Evolutionary conservation across 1,284 basidiomycete genomes (phyloP), one percentile per base, ranked within the genome.

Genomic region (Cutaneotrichosporon sp.): DNA sequence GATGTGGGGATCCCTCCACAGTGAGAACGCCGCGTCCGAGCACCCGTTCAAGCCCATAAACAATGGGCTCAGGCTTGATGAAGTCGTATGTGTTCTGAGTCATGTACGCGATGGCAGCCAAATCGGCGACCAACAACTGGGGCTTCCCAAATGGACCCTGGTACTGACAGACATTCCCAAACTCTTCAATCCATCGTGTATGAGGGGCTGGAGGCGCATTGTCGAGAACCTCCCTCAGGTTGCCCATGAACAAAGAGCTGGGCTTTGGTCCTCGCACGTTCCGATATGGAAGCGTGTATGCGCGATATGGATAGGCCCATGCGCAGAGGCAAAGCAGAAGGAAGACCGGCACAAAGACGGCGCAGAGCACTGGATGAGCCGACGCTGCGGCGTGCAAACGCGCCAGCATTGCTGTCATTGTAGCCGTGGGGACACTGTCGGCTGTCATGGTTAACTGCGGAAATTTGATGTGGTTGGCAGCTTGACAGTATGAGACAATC

Each of bases 41-140:
- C 22, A 74, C 66, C 40, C 64, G 59, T 2, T 56, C 80, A 38
- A 87, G 73, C 46, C 75, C 77, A 42, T 82, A 79, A 23, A 80
- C 73, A 2, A 85, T 77, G 53, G 82, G 81, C 43, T 80, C 78
- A 0, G 85, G 83, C 67, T 86, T 87, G 14, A 83, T 83, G 65
- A 83, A 86, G 34, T 80, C 77, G 63, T 86, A 83, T 1, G 80
- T 77, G 52, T 80, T 77, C 18, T 76, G 75, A 46, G 87, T 77
- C 49, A 87, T 80, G 56, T 85, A 79, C 3, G 79, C 76, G 20
- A 86, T 69, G 0, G 84, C 83, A 21, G 76, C 70, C 0, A 81
- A 79, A 68, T 87, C 85, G 41, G 78, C 79, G 17, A 82, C 81
- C 70, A 83, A 75, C 47, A 87, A 74, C 14, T 83, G 73, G 4